These are phyloP conservation scores for Candida germanica DNA, from an alignment of 805 yeast genomes.

Conservation along the genomic window DNA sequence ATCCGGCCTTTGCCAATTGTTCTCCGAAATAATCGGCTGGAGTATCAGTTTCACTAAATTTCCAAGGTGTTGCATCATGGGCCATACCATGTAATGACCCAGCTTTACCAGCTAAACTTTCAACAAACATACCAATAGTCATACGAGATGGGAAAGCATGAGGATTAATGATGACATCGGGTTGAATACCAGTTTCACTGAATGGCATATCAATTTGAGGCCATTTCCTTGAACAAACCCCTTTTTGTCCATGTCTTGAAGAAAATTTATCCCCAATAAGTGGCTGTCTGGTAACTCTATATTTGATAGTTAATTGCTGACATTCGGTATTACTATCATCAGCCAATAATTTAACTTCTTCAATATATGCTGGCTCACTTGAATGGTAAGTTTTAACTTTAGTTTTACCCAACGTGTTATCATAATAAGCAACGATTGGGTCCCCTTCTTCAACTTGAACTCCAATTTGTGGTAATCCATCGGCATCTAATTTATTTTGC, in stretches of 20 bases:
- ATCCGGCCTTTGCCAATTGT: slow-evolving; percentile 82
- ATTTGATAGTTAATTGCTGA: slow-evolving; percentile 82
- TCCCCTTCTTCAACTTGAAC: slow-evolving; percentile 90
- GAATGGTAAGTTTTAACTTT: slow-evolving; percentile 91
- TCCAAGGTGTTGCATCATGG: slow-evolving; percentile 97
- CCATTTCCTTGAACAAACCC: slow-evolving; percentile 98
- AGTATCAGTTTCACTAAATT: slow-evolving; percentile 83
- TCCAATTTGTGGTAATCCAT: slow-evolving; percentile 91
- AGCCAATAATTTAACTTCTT: slow-evolving; percentile 89
- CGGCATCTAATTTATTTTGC: slow-evolving; percentile 83
- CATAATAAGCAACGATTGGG: slow-evolving; percentile 89
- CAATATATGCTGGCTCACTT: slow-evolving; percentile 90
- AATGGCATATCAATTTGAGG: slow-evolving; percentile 97
- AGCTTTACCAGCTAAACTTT: slow-evolving; percentile 96
- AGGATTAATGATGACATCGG: slow-evolving; percentile 96
- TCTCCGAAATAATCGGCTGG: slow-evolving; percentile 98
- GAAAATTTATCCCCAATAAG: slow-evolving; percentile 97
- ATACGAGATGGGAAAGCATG: slow-evolving; percentile 99
- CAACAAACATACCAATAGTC: slow-evolving; percentile 99
- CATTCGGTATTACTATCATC: slow-evolving; percentile 79
- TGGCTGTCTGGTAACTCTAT: slow-evolving; percentile 87
- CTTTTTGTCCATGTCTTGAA: slow-evolving; percentile 97
- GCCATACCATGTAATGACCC: slow-evolving; percentile 98
- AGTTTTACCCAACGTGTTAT: slow-evolving; percentile 87
- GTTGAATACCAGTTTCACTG: slow-evolving; percentile 93